Base-by-base conservation (phyloP, 306 rosid species). In the Prosopis cineraria region DNA sequence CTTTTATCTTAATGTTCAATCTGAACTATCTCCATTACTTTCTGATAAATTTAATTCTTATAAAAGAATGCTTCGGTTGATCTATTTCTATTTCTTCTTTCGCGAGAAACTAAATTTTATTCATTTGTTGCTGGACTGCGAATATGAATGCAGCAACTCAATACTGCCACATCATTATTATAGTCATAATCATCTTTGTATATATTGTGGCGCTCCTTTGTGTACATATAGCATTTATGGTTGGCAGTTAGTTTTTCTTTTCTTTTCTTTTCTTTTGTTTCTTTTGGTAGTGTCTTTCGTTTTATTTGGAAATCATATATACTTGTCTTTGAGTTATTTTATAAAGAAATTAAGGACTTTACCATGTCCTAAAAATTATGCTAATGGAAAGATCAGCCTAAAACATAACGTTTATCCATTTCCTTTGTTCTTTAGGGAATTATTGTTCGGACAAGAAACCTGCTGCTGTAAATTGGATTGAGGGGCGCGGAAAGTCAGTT, bases 391-490 rank as follows among this genome's bases (percentile, higher is more conserved):
- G 4, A 25, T 29, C 59, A 19, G 67, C 56, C 3, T 24, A 72
- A 70, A 50, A 68, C 65, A 25, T 59, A 40, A 66, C 25, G 65
- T 65, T 69, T 81, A 11, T 59, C 36, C 43, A 13, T 64, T 75
- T 48, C 24, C 20, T 70, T 13, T 30, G 27, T 82, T 73, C 66
- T 78, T 25, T 33, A 90, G 95, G 96, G 48, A 90, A 91, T 67
- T 91, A 74, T 76, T 91, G 97, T 80, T 86, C 97, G 58, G 93
- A 91, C 85, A 91, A 91, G 93, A 90, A 90, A 75, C 88, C 96
- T 31, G 88, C 96, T 20, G 95, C 95, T 16, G 87, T 90, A 62
- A 90, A 90, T 80, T 90, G 96, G 96, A 90, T 90, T 27, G 96
- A 90, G 84, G 96, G 96, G 55, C 91, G 96, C 10, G 96, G 96